Evolutionary conservation across 169 alveolate species (phyloP), one percentile per base, ranked within the genome.

Genomic region (Eimeria sp.): DNA sequence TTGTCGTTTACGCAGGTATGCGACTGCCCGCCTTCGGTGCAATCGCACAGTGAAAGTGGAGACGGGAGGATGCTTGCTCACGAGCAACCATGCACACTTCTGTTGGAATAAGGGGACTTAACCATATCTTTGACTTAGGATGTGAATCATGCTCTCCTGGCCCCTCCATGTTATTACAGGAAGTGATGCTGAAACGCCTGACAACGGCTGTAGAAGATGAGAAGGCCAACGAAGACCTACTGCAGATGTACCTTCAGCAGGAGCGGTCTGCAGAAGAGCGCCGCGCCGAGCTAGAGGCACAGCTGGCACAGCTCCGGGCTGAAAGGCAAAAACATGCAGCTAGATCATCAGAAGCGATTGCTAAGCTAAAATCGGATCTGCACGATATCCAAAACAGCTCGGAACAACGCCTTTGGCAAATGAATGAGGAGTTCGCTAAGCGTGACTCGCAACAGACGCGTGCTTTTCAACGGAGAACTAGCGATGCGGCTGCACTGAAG

Each of bases 281-380:
- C 30, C 93, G 94, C 23, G 77, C 93, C 8, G 96, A 94, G 52
- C 80, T 94, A n/a, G 96, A 94, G 71, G 64, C 78, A 20, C 95
- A 94, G 83, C 91, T 94, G 68, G 68, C 96, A n/a, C 94, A 66
- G 52, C 95, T 94, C 6, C 96, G 94, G 43, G 49, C 96, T 52
- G 96, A 82, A 18, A 49, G 96, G 88, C 94, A 83, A 23, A 94
- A 94, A 30, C 88, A 78, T 87, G 76, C 93, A 10, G 64, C 54
- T 20, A 40, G 95, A 33, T 85, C 95, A 11, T 83, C 88, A 40
- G 96, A 94, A 56, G 80, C 54, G 89, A 83, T 94, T n/a, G 71
- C 87, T 49, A 94, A 94, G 71, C 95, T 94, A 33, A 94, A 94
- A 54, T 89, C 96, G 37, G 96, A 94, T 64, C 58, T 94, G 64